phyloP scores from a whole-genome alignment of 345 rosid species.

The Boechera stricta region DNA sequence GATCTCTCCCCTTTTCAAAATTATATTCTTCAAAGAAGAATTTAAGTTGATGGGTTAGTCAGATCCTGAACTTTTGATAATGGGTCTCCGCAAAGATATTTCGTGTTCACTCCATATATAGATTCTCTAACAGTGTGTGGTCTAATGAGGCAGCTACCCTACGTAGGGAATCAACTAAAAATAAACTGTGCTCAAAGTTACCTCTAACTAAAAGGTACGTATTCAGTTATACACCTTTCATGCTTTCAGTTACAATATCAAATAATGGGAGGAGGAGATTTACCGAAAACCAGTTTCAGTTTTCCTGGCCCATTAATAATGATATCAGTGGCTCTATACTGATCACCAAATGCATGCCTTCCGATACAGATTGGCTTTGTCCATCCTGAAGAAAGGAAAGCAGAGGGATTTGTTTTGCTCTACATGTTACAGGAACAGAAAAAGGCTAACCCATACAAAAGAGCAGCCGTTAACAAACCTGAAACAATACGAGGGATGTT shows the following conservation, averaged over 20 bases:
- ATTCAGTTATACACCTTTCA: background rate
- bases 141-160: background rate
- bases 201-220: background rate
- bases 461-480: slow-evolving; percentile 51
- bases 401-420: background rate
- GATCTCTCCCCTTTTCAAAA: background rate
- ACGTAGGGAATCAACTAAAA: too few species aligned
- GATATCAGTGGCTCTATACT: slow-evolving; percentile 85
- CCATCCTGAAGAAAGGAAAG: slow-evolving; percentile 67
- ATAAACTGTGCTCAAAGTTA: background rate
- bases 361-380: slow-evolving; percentile 94
- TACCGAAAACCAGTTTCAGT: slow-evolving; percentile 80
- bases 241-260: slow-evolving; percentile 4
- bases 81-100: background rate
- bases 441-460: slow-evolving; percentile 15
- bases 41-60: background rate
- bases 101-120: slow-evolving; percentile 20
- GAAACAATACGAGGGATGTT: slow-evolving; percentile 83
- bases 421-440: background rate
- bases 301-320: slow-evolving; percentile 78
- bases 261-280: slow-evolving; percentile 4
- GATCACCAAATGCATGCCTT: slow-evolving; percentile 98
- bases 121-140: slow-evolving; percentile 4
- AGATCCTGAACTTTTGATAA: background rate
- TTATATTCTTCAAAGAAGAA: background rate